Conservation (phyloP, 352 stramenopile species). For the Pythium volutum region DNA sequence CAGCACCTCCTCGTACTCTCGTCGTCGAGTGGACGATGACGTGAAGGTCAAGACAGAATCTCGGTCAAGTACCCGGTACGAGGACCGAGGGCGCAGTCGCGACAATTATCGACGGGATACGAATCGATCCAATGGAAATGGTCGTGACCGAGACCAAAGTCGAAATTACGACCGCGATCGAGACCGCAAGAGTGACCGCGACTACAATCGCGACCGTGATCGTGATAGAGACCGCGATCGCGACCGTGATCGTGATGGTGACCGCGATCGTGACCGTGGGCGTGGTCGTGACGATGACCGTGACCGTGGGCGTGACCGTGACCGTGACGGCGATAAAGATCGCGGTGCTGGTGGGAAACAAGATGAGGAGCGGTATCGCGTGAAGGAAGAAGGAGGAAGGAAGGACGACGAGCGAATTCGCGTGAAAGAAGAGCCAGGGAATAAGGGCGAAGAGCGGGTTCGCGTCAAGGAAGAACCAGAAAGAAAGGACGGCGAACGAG, state of each 20-base stretch:
- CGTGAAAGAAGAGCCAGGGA: not conserved
- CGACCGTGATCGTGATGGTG: conserved; percentile 3
- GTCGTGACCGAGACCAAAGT: conserved; percentile 11
- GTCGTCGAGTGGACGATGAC: not conserved
- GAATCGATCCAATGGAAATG: conserved; percentile 4
- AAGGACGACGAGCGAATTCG: no score
- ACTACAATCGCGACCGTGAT: conserved; percentile 16
- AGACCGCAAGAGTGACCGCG: conserved; percentile 13
- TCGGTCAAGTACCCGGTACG: not conserved
- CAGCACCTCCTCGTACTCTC: conserved; percentile 5
- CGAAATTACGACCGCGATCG: conserved; percentile 17
- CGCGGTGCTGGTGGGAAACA: no score
- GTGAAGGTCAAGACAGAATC: conserved; percentile 15
- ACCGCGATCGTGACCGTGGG: not conserved
- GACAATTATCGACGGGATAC: conserved; percentile 10
- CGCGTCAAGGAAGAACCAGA: conserved; percentile 6
- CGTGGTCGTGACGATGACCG: not conserved
- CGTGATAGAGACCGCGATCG: not conserved
- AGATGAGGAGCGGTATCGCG: no score
- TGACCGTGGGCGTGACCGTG: not conserved
- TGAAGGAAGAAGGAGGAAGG: no score
- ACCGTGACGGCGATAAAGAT: not conserved
- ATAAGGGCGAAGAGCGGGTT: not conserved
- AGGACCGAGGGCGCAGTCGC: conserved; percentile 1
- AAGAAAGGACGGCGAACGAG: not conserved